A percentile compares a stretch with the other conserved stretches of the same genome.
Evolutionary conservation across 2,329 filamentous ascomycete genomes (phyloP).

Genomic region (Trematosphaeria pertusa): DNA sequence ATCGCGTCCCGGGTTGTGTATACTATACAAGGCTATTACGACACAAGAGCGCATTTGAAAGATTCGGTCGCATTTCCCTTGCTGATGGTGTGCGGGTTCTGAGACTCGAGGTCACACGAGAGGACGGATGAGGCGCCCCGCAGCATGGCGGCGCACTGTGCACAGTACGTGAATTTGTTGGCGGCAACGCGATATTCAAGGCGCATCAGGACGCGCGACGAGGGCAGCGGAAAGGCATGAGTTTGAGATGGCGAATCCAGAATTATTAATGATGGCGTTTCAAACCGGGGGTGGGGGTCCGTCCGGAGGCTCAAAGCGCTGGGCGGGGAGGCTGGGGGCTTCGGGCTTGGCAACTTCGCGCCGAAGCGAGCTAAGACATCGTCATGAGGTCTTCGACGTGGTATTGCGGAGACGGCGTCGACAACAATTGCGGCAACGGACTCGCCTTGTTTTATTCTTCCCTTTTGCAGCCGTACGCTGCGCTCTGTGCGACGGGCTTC

Average conservation of each 20-base stretch:
- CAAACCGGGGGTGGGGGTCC: too few species aligned
- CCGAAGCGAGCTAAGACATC: neutral
- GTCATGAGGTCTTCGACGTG: neutral
- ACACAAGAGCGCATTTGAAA: too few species aligned
- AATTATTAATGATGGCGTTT: too few species aligned
- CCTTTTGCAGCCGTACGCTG: too few species aligned
- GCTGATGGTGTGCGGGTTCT: neutral
- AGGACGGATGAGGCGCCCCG: conserved; percentile 1
- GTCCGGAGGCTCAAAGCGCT: too few species aligned
- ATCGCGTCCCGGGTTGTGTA: too few species aligned
- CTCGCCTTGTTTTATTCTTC: neutral
- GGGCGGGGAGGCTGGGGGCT: too few species aligned
- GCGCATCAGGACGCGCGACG: neutral
- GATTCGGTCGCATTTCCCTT: too few species aligned
- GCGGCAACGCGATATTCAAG: neutral
- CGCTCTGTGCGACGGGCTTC: too few species aligned
- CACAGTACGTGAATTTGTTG: neutral
- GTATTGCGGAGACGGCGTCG: neutral
- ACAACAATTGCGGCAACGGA: neutral
- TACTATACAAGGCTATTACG: too few species aligned
- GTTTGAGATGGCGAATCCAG: too few species aligned
- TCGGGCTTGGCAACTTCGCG: too few species aligned
- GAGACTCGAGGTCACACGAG: conserved; percentile 7
- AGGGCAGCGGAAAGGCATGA: neutral
- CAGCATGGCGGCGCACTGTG: conserved; percentile 1